Conservation (phyloP, 75 land plant species). For the Isoetes taiwanensis region DNA sequence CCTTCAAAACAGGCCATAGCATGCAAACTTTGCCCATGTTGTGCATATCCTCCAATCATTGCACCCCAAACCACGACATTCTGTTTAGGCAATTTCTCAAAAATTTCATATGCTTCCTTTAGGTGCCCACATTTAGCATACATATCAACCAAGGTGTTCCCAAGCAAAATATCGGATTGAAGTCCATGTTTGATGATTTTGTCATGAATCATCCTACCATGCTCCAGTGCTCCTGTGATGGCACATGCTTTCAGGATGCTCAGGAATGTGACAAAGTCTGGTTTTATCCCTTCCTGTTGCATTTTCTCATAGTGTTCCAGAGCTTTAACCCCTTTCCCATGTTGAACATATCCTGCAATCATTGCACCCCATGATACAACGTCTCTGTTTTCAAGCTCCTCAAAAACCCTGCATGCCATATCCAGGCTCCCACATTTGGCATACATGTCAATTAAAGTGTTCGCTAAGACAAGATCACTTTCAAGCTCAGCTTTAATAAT, state of each 20-base stretch:
- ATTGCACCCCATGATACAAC: slow-evolving; percentile 30
- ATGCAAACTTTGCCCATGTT: neutral
- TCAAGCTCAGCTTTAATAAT: neutral
- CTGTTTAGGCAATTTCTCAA: neutral
- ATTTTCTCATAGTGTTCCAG: neutral
- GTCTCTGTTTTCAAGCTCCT: slow-evolving; percentile 1
- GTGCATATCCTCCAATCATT: neutral
- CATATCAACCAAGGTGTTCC: slow-evolving; percentile 17
- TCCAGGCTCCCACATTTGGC: slow-evolving; percentile 24
- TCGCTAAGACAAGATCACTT: neutral
- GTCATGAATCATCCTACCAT: neutral
- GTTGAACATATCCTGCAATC: slow-evolving; percentile 21
- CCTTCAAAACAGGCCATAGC: neutral
- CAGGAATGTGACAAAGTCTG: slow-evolving; percentile 5
- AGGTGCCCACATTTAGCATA: slow-evolving; percentile 30
- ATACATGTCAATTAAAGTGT: slow-evolving; percentile 19
- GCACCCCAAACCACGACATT: neutral
- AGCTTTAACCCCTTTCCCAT: slow-evolving; percentile 2
- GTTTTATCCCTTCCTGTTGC: neutral
- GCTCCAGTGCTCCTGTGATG: neutral
- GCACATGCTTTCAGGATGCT: slow-evolving; percentile 2
- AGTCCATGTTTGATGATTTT: neutral
- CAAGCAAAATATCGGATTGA: neutral
- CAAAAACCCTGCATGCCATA: slow-evolving; percentile 14
- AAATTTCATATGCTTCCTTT: slow-evolving; percentile 11